Evolutionary conservation across 2,329 filamentous ascomycete genomes (phyloP), one percentile per base, ranked within the genome.

Genomic region (Chaetomium olivaceum): DNA sequence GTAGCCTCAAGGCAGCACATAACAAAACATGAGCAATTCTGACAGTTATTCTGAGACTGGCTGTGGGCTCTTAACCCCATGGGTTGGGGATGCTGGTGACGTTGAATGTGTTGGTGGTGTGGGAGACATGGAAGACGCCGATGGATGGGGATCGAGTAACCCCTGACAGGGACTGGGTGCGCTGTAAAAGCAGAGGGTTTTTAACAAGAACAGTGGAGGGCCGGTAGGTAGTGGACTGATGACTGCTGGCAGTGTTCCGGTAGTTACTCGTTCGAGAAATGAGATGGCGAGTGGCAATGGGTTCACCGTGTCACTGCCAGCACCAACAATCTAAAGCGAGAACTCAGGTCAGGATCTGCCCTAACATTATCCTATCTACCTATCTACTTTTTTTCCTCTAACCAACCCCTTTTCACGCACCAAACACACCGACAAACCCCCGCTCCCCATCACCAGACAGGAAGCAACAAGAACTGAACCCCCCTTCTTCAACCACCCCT

Each of bases 1-100:
- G 48, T 63, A 64, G 65, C 65, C 58, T 62, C 62, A 36, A 51
- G 62, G 65, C 61, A 48, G 50, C 27, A 48, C 21, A 27, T 14
- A 57, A 39, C 11, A 58, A 57, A 4, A 29, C 12, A 54, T 29
- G 27, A 19, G 25, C 51, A 43, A 8, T 56, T 56, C 33, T 19
- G 12, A 56, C 29, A 56, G 8, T 29, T 27, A 23, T 29, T 55
- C 16, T 14, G 16, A 43, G 39, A 19, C 39, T n/a, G n/a, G n/a
- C n/a, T n/a, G n/a, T n/a, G n/a, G n/a, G n/a, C n/a, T n/a, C n/a
- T n/a, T n/a, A n/a, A n/a, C n/a, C n/a, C n/a, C n/a, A n/a, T n/a
- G n/a, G n/a, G n/a, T n/a, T n/a, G n/a, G n/a, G n/a, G n/a, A 14
- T 36, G 33, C 11, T 36, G 11, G 33, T 14, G 33, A 36, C 11